These are phyloP conservation scores for Triticum turgidum DNA, from an alignment of 176 grass and related monocot genomes.

Conservation along the genomic window DNA sequence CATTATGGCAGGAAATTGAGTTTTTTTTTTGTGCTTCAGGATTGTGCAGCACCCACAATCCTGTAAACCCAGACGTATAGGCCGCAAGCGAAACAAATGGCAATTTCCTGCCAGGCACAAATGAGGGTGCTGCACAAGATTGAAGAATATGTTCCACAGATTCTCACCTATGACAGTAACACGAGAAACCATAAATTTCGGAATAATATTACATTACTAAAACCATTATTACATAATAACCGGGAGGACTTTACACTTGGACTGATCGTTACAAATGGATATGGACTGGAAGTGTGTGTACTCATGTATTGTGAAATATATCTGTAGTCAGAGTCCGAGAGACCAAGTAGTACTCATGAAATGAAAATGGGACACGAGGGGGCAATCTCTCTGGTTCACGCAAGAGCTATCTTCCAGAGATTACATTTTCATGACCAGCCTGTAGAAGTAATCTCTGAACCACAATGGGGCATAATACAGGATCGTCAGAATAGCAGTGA, in stretches of 20 bases:
- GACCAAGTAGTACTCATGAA: slow-evolving; percentile 1
- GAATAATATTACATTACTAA: background rate
- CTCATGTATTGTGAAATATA: background rate
- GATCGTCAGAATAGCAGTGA: slow-evolving; percentile 44
- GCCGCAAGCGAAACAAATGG: no score
- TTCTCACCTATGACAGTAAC: background rate
- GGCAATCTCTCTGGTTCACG: background rate
- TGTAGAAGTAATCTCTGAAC: slow-evolving; percentile 81
- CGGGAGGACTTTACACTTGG: background rate
- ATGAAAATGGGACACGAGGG: background rate
- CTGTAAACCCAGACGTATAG: no score
- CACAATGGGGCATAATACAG: slow-evolving; percentile 70
- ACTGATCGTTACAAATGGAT: slow-evolving; percentile 2
- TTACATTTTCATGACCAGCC: slow-evolving; percentile 54
- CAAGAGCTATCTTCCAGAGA: background rate
- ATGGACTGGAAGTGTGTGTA: background rate
- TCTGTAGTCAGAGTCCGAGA: background rate
- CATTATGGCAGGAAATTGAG: no score
- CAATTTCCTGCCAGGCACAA: background rate
- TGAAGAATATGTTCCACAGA: background rate
- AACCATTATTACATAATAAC: background rate
- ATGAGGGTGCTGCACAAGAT: background rate
- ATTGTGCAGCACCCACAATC: no score
- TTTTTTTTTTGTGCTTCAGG: no score
- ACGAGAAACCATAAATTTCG: background rate